Conservation (phyloP, 768 basidiomycete genomes). For the Lactarius pseudohatsudake region DNA sequence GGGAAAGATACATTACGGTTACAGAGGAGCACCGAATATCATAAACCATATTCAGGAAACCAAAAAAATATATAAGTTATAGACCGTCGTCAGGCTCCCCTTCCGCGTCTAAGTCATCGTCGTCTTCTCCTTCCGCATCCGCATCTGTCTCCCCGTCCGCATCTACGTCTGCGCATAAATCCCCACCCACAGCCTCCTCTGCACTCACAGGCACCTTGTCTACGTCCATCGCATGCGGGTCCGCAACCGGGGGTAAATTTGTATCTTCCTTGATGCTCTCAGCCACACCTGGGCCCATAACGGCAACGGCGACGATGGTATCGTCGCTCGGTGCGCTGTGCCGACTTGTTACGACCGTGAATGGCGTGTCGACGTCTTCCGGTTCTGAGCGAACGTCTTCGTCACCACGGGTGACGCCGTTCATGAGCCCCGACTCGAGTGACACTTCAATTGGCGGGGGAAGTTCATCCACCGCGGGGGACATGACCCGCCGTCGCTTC, state of each 20-base stretch:
- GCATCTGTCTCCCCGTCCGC: conserved; percentile 45
- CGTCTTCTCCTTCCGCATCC: conserved; percentile 42
- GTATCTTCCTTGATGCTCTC: conserved; percentile 16
- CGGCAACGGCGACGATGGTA: conserved; percentile 46
- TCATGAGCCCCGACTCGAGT: conserved; percentile 9
- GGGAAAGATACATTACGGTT: conserved; percentile 22
- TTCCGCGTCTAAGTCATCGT: conserved; percentile 37
- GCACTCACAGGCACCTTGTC: conserved; percentile 31
- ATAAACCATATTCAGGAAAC: conserved; percentile 20
- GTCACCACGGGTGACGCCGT: conserved; percentile 8
- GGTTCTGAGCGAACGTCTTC: conserved; percentile 49
- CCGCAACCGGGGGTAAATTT: conserved; percentile 3
- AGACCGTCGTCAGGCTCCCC: conserved; percentile 35
- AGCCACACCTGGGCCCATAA: neutral
- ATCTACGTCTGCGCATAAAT: conserved; percentile 31
- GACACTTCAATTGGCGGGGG: conserved; percentile 19
- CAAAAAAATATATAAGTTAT: conserved; percentile 24
- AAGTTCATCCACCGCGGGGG: conserved; percentile 31
- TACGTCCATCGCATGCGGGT: conserved; percentile 19
- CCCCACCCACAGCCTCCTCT: neutral
- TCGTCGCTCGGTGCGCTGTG: conserved; percentile 62
- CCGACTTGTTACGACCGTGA: conserved; percentile 47
- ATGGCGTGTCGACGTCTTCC: conserved; percentile 48
- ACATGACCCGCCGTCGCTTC: conserved; percentile 37
- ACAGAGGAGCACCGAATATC: conserved; percentile 22